phyloP scores from a whole-genome alignment of 1,284 basidiomycete genomes.

The Bjerkandera adusta region DNA sequence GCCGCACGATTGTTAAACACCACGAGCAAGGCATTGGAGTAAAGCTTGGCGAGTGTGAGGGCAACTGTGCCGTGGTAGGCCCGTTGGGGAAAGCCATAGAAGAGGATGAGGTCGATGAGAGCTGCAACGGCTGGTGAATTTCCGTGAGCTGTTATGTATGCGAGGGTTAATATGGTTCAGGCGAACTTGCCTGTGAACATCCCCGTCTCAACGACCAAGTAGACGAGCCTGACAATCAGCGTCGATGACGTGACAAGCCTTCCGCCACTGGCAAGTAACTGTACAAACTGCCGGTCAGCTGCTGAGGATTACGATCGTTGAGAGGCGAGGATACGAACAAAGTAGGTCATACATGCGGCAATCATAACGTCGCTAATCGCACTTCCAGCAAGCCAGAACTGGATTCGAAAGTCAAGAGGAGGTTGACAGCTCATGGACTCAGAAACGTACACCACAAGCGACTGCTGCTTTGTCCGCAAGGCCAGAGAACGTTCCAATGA shows the following conservation, averaged over 20 bases:
- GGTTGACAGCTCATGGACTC: neutral
- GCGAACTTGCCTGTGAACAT: neutral
- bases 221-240: neutral
- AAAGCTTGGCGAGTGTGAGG: slow-evolving; percentile 6
- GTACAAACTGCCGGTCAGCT: neutral
- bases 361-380: neutral
- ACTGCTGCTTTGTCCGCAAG: neutral
- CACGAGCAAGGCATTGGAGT: slow-evolving; percentile 4
- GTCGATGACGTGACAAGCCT: neutral
- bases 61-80: neutral
- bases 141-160: too few species aligned
- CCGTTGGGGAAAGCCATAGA: neutral
- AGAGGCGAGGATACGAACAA: neutral
- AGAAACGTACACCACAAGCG: neutral
- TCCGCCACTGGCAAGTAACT: neutral
- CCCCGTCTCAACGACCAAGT: slow-evolving; percentile 3
- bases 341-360: neutral
- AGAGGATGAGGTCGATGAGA: neutral
- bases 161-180: too few species aligned
- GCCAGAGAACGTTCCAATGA: neutral
- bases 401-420: neutral
- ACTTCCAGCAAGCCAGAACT: neutral
- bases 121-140: slow-evolving; percentile 2
- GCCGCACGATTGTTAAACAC: slow-evolving; percentile 6
- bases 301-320: neutral